Evolutionary conservation across 1,284 basidiomycete species (phyloP).

Genomic region (Meira miltonrushii): DNA sequence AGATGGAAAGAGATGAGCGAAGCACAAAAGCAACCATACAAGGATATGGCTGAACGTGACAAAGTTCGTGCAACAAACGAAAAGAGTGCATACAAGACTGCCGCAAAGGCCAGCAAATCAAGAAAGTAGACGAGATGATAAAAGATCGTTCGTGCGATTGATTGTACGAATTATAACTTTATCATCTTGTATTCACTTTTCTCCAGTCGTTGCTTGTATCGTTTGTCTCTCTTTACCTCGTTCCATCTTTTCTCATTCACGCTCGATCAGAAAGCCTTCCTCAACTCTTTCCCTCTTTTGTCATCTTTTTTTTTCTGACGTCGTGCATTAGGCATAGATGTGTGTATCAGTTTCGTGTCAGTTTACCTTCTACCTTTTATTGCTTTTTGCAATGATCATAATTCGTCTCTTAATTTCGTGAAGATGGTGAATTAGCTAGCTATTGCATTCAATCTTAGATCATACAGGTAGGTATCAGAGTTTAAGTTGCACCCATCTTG

Average conservation of each 20-base stretch:
- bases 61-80: constrained; percentile 77
- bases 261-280: too few species aligned
- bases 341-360: constrained; percentile 2
- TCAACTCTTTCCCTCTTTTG: neutral
- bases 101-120: neutral
- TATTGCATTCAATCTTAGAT: too few species aligned
- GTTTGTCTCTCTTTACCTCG: too few species aligned
- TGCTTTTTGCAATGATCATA: too few species aligned
- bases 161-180: too few species aligned
- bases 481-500: constrained; percentile 23
- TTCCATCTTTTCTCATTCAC: too few species aligned
- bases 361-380: neutral
- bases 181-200: too few species aligned
- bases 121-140: neutral
- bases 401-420: too few species aligned
- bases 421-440: too few species aligned
- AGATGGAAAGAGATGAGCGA: constrained; percentile 85
- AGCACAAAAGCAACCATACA: constrained; percentile 86
- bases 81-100: constrained; percentile 62
- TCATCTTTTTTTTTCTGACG: neutral
- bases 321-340: neutral
- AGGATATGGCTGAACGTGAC: constrained; percentile 77
- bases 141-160: neutral
- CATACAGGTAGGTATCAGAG: too few species aligned
- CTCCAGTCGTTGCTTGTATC: too few species aligned